Conservation (phyloP, 2,329 filamentous ascomycete genomes). For the Ophiostoma australiae region DNA sequence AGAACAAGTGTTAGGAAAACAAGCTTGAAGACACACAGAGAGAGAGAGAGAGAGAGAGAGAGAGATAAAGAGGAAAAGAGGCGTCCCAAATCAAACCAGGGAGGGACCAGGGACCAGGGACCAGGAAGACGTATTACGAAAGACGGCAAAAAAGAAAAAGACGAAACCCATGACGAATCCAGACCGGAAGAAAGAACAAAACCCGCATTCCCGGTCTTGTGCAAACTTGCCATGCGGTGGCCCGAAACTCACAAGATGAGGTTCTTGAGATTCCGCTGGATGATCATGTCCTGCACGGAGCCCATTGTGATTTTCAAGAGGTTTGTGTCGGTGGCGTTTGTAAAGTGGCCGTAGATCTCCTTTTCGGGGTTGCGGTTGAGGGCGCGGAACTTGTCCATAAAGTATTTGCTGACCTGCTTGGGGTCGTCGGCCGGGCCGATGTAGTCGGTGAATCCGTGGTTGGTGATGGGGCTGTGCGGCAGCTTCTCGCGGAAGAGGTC, state of each 20-base stretch:
- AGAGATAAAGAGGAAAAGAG: neutral
- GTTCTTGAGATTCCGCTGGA: slow-evolving; percentile 76
- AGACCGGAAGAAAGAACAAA: slow-evolving; percentile 8
- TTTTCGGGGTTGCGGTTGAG: slow-evolving; percentile 65
- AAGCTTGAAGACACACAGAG: neutral
- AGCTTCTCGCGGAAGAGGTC: slow-evolving; percentile 79
- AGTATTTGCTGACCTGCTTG: slow-evolving; percentile 73
- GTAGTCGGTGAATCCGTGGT: slow-evolving; percentile 74
- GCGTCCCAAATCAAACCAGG: neutral
- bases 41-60: neutral
- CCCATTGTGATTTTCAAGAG: slow-evolving; percentile 81
- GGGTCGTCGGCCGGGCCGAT: slow-evolving; percentile 65
- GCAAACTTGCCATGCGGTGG: neutral
- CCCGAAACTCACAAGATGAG: slow-evolving; percentile 58
- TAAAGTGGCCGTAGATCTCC: slow-evolving; percentile 60
- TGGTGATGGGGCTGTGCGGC: slow-evolving; percentile 62
- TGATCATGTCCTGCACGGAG: slow-evolving; percentile 82
- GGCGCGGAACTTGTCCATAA: slow-evolving; percentile 73
- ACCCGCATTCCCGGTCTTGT: neutral
- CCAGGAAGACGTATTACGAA: neutral
- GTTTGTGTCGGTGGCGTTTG: slow-evolving; percentile 63
- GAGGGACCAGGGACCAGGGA: no score
- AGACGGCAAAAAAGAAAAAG: neutral
- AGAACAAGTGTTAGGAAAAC: slow-evolving; percentile 1
- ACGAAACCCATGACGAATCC: neutral